Evolutionary conservation across 2,329 filamentous ascomycete genomes (phyloP).

Genomic region (Penicillium expansum): DNA sequence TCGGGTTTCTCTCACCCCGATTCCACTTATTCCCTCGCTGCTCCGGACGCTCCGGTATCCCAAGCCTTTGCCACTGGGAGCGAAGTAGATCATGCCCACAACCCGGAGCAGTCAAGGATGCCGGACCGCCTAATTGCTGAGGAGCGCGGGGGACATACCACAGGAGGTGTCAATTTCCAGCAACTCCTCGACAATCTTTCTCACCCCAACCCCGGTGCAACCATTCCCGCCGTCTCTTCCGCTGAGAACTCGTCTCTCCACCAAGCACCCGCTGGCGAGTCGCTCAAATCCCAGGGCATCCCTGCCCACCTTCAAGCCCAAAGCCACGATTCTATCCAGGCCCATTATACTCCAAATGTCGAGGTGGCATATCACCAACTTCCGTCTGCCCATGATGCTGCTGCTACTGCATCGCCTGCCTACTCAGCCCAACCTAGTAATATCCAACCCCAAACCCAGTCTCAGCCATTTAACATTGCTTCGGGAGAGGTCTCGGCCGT

Average conservation of each 20-base stretch:
- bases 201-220: constrained; percentile 31
- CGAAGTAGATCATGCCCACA: constrained; percentile 31
- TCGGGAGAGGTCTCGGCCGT: constrained; percentile 37
- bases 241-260: constrained; percentile 29
- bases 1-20: constrained; percentile 15
- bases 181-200: constrained; percentile 50
- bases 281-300: constrained; percentile 39
- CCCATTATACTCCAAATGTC: constrained; percentile 39
- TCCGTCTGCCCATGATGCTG: constrained; percentile 24
- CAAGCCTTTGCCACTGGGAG: constrained; percentile 29
- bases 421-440: constrained; percentile 39
- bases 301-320: constrained; percentile 48
- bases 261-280: constrained; percentile 31
- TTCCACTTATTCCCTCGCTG: constrained; percentile 26
- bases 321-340: constrained; percentile 38
- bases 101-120: constrained; percentile 17
- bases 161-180: constrained; percentile 48
- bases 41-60: constrained; percentile 20
- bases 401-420: constrained; percentile 26
- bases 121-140: constrained; percentile 26
- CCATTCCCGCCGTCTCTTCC: constrained; percentile 24
- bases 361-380: constrained; percentile 43
- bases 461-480: constrained; percentile 27
- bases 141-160: constrained; percentile 21
- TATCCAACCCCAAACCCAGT: constrained; percentile 23